Evolutionary conservation across 2,329 filamentous ascomycete genomes (phyloP), one percentile per base, ranked within the genome.

Genomic region (Chalara sp.): DNA sequence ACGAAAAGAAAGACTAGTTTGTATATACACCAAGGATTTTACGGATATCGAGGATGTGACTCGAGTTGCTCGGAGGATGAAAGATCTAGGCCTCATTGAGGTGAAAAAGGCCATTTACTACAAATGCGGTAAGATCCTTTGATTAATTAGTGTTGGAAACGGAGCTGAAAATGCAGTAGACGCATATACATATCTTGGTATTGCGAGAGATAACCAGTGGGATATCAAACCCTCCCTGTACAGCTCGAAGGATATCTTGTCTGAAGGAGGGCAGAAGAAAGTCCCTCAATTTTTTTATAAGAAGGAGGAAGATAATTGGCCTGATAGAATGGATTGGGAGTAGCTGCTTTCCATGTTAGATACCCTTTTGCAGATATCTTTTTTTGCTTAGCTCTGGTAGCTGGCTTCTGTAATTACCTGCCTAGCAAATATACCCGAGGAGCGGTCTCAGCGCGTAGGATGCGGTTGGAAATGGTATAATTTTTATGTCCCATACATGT

Each of bases 1-100:
- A 5, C 61, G 68, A 29, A 73, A 67, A 42, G 67, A 70, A 21
- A 75, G 81, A 21, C 68, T 93, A 41, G 81, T 95, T 30, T 91
- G 86, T 57, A 72, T 95, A 6, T 95, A 95, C 66, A 95, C 88
- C 5, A 71, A 73, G 41, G 81, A 95, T 65, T 93, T 90, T 63
- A 71, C 71, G 31, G 82, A 95, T 62, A 74, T 70, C 47, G 70
- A 75, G 4, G 88, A 95, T 63, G 78, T 95, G 5, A 75, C 73
- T 31, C 76, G 86, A 42, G 86, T 95, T 4, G 69, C 92, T 39
- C 63, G 72, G 52, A 76, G 72, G 56, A 67, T 95, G 54, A 75
- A 76, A 47, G 72, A 81, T 50, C 70, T 90, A 52, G 81, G 76
- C 6, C 68, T 93, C 37, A 72, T 85, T 47, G 71, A 72, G 33